Percentiles rank a stretch among this genome's conserved stretches.
Evolutionary conservation across 1,139 yeast species (phyloP).

Genomic region (Pneumocystis jirovecii): DNA sequence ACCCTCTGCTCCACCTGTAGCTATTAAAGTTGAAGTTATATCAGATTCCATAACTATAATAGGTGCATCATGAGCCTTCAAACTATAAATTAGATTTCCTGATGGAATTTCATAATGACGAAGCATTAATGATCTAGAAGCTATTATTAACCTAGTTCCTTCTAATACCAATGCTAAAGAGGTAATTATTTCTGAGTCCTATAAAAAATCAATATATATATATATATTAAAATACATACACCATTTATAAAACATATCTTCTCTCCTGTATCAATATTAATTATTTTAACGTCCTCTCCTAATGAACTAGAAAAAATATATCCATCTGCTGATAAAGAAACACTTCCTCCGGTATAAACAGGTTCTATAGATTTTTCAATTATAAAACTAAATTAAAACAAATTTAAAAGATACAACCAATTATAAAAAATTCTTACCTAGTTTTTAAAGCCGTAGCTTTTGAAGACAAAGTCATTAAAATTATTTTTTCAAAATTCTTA

Average conservation of each 20-base stretch:
- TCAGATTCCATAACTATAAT: slow-evolving; percentile 68
- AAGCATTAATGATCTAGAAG: slow-evolving; percentile 74
- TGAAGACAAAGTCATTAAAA: neutral
- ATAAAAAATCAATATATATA: neutral
- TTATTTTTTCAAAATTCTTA: neutral
- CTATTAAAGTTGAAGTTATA: slow-evolving; percentile 67
- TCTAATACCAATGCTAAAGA: slow-evolving; percentile 64
- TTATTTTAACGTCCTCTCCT: slow-evolving; percentile 54
- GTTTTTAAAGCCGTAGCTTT: neutral
- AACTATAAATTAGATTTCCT: slow-evolving; percentile 21
- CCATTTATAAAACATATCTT: slow-evolving; percentile 56
- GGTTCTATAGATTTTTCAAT: slow-evolving; percentile 38
- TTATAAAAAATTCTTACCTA: neutral
- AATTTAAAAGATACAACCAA: neutral
- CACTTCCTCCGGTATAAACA: slow-evolving; percentile 75
- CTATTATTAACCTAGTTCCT: slow-evolving; percentile 50
- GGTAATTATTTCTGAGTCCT: slow-evolving; percentile 69
- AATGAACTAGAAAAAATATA: slow-evolving; percentile 64
- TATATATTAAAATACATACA: neutral
- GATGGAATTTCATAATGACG: slow-evolving; percentile 40
- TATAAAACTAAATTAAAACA: slow-evolving; percentile 5
- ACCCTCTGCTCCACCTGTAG: slow-evolving; percentile 94
- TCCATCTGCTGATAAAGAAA: slow-evolving; percentile 54
- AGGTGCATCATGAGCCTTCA: slow-evolving; percentile 51
- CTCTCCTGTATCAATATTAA: slow-evolving; percentile 45